These are phyloP conservation scores for Cucumis hystrix DNA, from an alignment of 306 rosid genomes.

Conservation along the genomic window DNA sequence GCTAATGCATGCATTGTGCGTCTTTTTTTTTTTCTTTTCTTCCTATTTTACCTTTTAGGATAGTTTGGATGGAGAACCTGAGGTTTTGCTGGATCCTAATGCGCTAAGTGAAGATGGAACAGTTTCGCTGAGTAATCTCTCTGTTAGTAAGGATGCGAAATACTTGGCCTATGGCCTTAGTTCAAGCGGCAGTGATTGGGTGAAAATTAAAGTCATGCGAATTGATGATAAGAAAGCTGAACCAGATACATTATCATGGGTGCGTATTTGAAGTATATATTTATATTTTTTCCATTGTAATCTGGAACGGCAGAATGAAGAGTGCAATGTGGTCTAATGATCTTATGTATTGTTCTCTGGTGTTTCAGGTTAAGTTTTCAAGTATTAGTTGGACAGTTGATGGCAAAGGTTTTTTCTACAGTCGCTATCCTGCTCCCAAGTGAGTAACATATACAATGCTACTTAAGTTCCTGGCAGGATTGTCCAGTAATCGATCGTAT, in stretches of 20 bases:
- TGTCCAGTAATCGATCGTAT: not conserved
- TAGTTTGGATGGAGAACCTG: constrained; percentile 46
- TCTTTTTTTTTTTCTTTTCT: not conserved
- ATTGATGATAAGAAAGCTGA: constrained; percentile 37
- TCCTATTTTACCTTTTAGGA: constrained; percentile 22
- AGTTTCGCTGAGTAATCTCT: constrained; percentile 33
- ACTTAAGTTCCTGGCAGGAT: not conserved
- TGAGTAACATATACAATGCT: constrained; percentile 17
- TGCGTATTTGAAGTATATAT: constrained; percentile 19
- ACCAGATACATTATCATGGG: constrained; percentile 71
- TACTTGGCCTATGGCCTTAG: constrained; percentile 81
- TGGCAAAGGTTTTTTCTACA: constrained; percentile 78
- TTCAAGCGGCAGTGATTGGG: constrained; percentile 90
- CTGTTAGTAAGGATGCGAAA: constrained; percentile 58
- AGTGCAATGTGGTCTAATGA: not conserved
- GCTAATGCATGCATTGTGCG: not conserved
- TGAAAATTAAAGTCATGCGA: constrained; percentile 49
- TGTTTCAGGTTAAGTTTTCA: constrained; percentile 79
- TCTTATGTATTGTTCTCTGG: not conserved
- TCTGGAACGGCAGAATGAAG: not conserved
- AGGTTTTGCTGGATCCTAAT: constrained; percentile 79
- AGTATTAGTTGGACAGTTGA: constrained; percentile 78
- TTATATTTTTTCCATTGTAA: not conserved
- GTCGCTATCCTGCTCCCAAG: constrained; percentile 88
- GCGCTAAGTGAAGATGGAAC: constrained; percentile 69